These are phyloP conservation scores for Pseudogymnoascus sp. DNA, from an alignment of 2,329 filamentous ascomycete genomes.

Conservation along the genomic window DNA sequence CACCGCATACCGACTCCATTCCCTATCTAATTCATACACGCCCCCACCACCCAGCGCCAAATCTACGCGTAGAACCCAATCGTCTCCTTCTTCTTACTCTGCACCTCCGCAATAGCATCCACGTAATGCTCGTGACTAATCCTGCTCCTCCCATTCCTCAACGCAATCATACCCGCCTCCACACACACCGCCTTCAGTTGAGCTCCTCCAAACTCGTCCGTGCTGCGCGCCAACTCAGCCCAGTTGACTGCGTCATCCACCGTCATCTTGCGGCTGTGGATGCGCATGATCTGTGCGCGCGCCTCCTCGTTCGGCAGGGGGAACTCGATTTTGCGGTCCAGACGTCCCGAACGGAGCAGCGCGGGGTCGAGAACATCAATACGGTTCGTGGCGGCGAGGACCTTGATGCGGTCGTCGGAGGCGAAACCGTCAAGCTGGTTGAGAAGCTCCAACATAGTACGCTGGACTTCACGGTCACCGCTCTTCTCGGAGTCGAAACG, in stretches of 20 bases:
- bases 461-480: conserved; percentile 93
- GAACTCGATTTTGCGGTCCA: conserved; percentile 97
- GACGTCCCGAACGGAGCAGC: conserved; percentile 79
- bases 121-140: conserved; percentile 98
- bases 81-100: conserved; percentile 87
- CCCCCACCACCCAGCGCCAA: not conserved
- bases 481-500: conserved; percentile 98
- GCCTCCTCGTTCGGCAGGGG: conserved; percentile 97
- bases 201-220: conserved; percentile 95
- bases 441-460: conserved; percentile 96
- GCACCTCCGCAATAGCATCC: conserved; percentile 94
- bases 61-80: conserved; percentile 31
- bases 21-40: not conserved
- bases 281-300: conserved; percentile 91
- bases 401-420: conserved; percentile 93
- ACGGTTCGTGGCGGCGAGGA: conserved; percentile 88
- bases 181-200: conserved; percentile 98
- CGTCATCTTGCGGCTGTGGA: conserved; percentile 97
- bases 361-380: conserved; percentile 91
- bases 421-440: conserved; percentile 98
- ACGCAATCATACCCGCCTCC: conserved; percentile 97
- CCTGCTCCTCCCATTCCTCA: conserved; percentile 90
- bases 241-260: conserved; percentile 92
- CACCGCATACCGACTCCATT: conserved; percentile 1
- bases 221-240: conserved; percentile 89